Conservation (phyloP, 2,329 filamentous ascomycete genomes). For the Penicillium sp. region DNA sequence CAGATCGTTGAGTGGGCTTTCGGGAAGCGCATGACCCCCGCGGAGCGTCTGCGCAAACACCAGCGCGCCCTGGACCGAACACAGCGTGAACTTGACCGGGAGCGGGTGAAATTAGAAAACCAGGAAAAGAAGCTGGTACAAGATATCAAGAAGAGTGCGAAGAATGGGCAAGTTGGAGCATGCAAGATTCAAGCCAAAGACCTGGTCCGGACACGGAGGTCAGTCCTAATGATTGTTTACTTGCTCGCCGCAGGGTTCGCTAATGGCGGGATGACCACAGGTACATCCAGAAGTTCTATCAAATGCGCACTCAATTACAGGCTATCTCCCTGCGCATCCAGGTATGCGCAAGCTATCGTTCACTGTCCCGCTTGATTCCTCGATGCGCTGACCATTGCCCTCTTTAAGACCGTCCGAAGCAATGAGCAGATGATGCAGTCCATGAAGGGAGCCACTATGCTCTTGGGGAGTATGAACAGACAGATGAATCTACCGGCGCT, state of each 20-base stretch:
- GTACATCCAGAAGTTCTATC: slow-evolving; percentile 97
- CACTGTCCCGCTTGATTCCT: neutral
- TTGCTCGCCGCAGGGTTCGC: slow-evolving; percentile 1
- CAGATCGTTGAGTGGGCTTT: slow-evolving; percentile 99
- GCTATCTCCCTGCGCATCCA: slow-evolving; percentile 93
- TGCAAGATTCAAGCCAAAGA: slow-evolving; percentile 99
- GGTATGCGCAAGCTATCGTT: slow-evolving; percentile 48
- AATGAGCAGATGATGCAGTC: slow-evolving; percentile 99
- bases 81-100: slow-evolving; percentile 90
- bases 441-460: slow-evolving; percentile 94
- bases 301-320: slow-evolving; percentile 94
- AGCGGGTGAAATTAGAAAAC: slow-evolving; percentile 92
- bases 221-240: slow-evolving; percentile 16
- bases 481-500: slow-evolving; percentile 95
- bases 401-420: slow-evolving; percentile 77
- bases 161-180: slow-evolving; percentile 97
- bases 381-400: slow-evolving; percentile 9
- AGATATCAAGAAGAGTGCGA: slow-evolving; percentile 97
- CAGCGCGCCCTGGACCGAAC: slow-evolving; percentile 96
- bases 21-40: slow-evolving; percentile 97
- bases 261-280: slow-evolving; percentile 43
- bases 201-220: slow-evolving; percentile 83
- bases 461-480: slow-evolving; percentile 93
- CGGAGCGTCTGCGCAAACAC: slow-evolving; percentile 63
- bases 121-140: slow-evolving; percentile 95